Evolutionary conservation across 768 basidiomycete genomes (phyloP).

Genomic region (Heimioporus sp.): DNA sequence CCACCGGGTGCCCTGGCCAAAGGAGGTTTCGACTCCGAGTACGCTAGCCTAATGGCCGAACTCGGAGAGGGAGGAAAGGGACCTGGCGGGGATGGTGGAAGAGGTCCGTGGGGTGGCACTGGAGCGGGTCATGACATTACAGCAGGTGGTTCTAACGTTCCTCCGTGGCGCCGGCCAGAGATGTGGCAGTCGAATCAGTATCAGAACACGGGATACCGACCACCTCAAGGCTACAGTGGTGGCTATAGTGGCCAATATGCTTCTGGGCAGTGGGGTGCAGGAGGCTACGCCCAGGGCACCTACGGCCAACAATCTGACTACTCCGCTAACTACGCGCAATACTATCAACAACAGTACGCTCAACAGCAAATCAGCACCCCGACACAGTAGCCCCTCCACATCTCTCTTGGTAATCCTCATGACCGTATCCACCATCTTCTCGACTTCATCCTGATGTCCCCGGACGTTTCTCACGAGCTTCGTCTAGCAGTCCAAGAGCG

Average conservation of each 20-base stretch:
- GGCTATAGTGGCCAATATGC: constrained; percentile 47
- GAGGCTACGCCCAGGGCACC: constrained; percentile 29
- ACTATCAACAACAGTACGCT: constrained; percentile 86
- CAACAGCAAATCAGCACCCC: constrained; percentile 64
- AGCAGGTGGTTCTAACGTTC: constrained; percentile 70
- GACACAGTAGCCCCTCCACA: constrained; percentile 25
- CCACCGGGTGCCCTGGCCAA: constrained; percentile 44
- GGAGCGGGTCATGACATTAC: constrained; percentile 58
- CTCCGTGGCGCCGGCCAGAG: constrained; percentile 91
- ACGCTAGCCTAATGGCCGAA: constrained; percentile 96
- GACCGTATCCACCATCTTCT: constrained; percentile 12
- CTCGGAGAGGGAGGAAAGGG: constrained; percentile 80
- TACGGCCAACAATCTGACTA: constrained; percentile 62
- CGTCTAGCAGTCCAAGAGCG: constrained; percentile 22
- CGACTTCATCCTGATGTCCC: constrained; percentile 15
- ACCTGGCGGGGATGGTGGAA: constrained; percentile 50
- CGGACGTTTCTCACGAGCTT: constrained; percentile 14
- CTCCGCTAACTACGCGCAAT: constrained; percentile 74
- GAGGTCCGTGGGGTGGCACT: constrained; percentile 62
- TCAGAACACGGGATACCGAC: constrained; percentile 61
- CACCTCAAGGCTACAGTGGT: constrained; percentile 58
- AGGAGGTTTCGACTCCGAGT: constrained; percentile 95
- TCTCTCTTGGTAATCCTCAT: constrained; percentile 28
- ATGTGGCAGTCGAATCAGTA: constrained; percentile 70
- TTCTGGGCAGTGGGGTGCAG: constrained; percentile 35